Evolutionary conservation across 371 early-diverging fungal species (phyloP), one percentile per base, ranked within the genome.

Genomic region (Mucor sp.): DNA sequence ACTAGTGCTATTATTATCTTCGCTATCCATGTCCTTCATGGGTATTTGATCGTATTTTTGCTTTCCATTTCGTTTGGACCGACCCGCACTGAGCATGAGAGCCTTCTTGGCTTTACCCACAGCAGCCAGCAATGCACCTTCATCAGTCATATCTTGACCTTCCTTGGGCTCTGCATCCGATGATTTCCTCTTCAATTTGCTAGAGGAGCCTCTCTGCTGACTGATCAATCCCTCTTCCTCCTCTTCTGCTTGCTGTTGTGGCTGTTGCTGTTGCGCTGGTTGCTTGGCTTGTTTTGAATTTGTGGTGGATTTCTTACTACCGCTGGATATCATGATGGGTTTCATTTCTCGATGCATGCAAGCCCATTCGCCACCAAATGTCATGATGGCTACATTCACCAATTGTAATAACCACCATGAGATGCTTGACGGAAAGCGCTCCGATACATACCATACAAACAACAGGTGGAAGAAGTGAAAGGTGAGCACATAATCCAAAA

Each of bases 281-380:
- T 60, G 25, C 32, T 32, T 39, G 63, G 32, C 23, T 66, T 25
- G 65, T 39, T 61, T 73, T 58, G 71, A 15, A 66, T 57, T 35
- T 70, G 58, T n/a, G 62, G 60, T 25, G 14, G 64, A 50, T 43
- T 58, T 35, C 32, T 23, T 47, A 56, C 43, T 58, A n/a, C 65
- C 66, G 28, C 71, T 60, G 21, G 70, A 78, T 9, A 93, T 77
- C 55, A 84, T 56, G 63, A 95, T 94, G 2, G 95, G 95, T 67
- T 91, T 88, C 88, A 94, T 85, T 70, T 95, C 95, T 68, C 79
- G 72, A 58, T 85, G 88, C 91, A 92, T 91, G 72, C 94, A 94
- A 30, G 92, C 87, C 77, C 92, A 88, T 71, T 95, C 94, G 6
- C 92, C 93, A 14, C 92, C 93, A 60, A 94, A 69, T 12, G 90